Conservation (phyloP, 192 early-diverging fungal genomes). For the Backusella parvicylindrica region DNA sequence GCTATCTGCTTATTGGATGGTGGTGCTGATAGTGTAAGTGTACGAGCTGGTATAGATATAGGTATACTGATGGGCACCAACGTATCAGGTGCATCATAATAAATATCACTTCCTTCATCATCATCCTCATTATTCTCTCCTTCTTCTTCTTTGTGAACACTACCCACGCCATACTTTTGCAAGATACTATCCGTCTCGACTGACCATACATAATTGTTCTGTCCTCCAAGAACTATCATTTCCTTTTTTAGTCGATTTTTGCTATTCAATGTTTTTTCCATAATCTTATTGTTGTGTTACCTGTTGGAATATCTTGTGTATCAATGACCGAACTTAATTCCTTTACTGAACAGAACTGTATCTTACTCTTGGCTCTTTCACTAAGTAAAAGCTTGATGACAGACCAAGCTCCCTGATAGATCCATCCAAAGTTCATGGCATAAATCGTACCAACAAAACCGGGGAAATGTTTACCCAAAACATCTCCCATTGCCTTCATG, state of each 20-base stretch:
- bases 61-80: background rate
- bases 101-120: slow-evolving; percentile 6
- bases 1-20: background rate
- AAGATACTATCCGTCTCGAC: slow-evolving; percentile 18
- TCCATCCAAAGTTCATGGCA: slow-evolving; percentile 45
- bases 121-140: background rate
- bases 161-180: slow-evolving; percentile 10
- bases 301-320: slow-evolving; percentile 27
- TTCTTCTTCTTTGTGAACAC: background rate
- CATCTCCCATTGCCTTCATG: slow-evolving; percentile 15
- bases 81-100: slow-evolving; percentile 11
- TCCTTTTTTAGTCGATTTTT: background rate
- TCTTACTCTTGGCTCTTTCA: slow-evolving; percentile 30
- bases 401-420: slow-evolving; percentile 42
- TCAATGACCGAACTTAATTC: slow-evolving; percentile 28
- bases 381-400: slow-evolving; percentile 36
- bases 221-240: slow-evolving; percentile 22
- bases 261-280: background rate
- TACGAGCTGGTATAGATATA: background rate
- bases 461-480: slow-evolving; percentile 25
- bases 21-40: background rate
- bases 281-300: slow-evolving; percentile 16
- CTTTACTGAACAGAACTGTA: slow-evolving; percentile 28
- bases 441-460: slow-evolving; percentile 22
- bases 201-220: slow-evolving; percentile 20